These are phyloP conservation scores for Eucalyptus polyanthemos DNA, from an alignment of 345 rosid genomes.

Conservation along the genomic window DNA sequence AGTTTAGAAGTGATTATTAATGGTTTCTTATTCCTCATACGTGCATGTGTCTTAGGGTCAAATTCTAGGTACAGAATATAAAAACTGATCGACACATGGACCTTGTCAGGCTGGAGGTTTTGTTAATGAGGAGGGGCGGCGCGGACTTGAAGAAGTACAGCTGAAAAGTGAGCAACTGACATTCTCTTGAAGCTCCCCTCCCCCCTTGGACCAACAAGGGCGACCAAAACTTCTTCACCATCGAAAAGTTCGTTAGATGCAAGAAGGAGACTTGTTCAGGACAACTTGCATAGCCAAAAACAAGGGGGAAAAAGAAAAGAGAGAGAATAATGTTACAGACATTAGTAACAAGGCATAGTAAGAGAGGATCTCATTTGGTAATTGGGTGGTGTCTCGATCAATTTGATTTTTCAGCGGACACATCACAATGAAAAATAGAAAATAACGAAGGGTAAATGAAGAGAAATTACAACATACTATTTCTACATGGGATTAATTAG, in stretches of 20 bases:
- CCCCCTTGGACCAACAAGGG: neutral
- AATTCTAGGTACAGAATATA: neutral
- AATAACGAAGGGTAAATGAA: rapidly evolving
- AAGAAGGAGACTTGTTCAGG: neutral
- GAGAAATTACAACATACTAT: neutral
- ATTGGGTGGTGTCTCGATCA: neutral
- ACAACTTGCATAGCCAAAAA: neutral
- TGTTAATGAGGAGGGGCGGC: neutral
- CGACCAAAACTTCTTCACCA: neutral
- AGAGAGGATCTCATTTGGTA: neutral
- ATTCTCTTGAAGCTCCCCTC: neutral
- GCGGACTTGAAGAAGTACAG: neutral
- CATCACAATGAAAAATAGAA: neutral
- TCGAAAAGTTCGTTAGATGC: neutral
- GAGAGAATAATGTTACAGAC: neutral
- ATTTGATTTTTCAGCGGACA: neutral
- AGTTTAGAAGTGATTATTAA: neutral
- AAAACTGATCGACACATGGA: neutral
- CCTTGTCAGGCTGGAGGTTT: neutral
- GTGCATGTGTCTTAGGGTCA: neutral
- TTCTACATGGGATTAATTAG: neutral
- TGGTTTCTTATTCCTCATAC: neutral
- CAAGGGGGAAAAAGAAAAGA: neutral
- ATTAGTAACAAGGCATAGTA: neutral
- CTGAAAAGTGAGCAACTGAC: neutral